phyloP scores from a whole-genome alignment of 495 filamentous ascomycete species.

The Diplogelasinospora grovesii region DNA sequence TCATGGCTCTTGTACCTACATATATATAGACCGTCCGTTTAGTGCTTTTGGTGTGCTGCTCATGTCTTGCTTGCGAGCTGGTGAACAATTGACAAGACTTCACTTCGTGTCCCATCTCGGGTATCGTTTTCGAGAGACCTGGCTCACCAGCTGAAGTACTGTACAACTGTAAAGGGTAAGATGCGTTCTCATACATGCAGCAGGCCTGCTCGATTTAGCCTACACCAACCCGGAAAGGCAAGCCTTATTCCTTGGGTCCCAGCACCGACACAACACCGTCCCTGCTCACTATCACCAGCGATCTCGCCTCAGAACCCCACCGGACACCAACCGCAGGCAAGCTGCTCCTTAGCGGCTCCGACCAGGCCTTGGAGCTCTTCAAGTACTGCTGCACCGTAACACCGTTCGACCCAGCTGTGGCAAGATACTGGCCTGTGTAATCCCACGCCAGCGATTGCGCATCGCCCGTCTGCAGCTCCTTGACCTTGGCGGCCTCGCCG shows the following conservation, averaged over 20 bases:
- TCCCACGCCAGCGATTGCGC: constrained; percentile 77
- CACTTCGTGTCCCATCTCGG: too few relatives aligned
- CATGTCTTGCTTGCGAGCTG: too few relatives aligned
- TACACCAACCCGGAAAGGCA: too few relatives aligned
- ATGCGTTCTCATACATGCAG: too few relatives aligned
- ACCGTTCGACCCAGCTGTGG: constrained; percentile 71
- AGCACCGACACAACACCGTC: constrained; percentile 70
- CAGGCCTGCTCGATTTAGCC: too few relatives aligned
- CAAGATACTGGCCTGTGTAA: constrained; percentile 89
- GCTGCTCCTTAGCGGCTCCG: constrained; percentile 72
- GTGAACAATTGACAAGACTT: too few relatives aligned
- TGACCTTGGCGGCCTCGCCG: constrained; percentile 64
- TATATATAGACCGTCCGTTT: too few relatives aligned
- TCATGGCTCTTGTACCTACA: too few relatives aligned
- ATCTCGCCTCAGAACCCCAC: constrained; percentile 72
- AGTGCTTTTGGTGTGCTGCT: too few relatives aligned
- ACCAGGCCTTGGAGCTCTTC: constrained; percentile 80
- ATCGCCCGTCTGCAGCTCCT: constrained; percentile 76
- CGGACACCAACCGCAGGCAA: constrained; percentile 62
- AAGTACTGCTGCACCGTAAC: constrained; percentile 81
- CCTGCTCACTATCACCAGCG: constrained; percentile 63
- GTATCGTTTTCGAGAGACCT: too few relatives aligned
- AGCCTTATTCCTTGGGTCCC: constrained; percentile 31
- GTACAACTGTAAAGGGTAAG: too few relatives aligned
- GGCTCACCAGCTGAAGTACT: too few relatives aligned